Evolutionary conservation across 139 green algal genomes (phyloP).

Genomic region (Zygnema circumcarinatum): DNA sequence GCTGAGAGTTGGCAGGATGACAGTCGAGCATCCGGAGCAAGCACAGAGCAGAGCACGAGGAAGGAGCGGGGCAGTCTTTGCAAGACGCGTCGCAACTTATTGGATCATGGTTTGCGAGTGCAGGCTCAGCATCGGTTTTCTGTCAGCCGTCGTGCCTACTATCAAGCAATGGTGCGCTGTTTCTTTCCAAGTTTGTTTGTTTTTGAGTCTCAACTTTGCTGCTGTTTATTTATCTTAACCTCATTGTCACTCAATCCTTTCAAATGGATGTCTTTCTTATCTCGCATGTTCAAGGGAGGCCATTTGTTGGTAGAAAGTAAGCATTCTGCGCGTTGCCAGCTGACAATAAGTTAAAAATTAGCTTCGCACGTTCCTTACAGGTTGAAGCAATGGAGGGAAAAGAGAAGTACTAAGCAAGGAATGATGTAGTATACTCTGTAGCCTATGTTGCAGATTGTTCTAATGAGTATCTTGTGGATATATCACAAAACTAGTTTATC

Average conservation of each 20-base stretch:
- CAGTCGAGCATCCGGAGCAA: too few species aligned
- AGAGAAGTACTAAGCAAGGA: too few species aligned
- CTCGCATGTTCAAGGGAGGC: not conserved
- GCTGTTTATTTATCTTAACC: not conserved
- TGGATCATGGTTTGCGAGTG: too few species aligned
- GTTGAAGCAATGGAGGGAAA: not conserved
- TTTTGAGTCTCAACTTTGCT: not conserved
- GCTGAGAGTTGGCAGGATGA: too few species aligned
- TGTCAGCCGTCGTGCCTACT: not conserved
- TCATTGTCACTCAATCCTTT: not conserved
- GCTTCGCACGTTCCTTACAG: not conserved
- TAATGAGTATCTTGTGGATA: too few species aligned
- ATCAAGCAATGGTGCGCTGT: not conserved
- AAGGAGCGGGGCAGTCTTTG: too few species aligned
- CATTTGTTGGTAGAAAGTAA: not conserved
- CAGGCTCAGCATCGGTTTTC: not conserved
- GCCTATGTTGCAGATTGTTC: too few species aligned
- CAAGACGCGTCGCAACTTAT: too few species aligned
- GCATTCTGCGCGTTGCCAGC: not conserved
- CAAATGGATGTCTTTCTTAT: not conserved
- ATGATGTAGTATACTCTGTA: too few species aligned
- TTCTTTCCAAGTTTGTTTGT: not conserved
- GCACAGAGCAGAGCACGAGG: too few species aligned
- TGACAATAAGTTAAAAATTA: not conserved
- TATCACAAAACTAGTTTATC: too few species aligned